phyloP scores from a whole-genome alignment of 1,284 basidiomycete species.

The Trichosporon faecale region DNA sequence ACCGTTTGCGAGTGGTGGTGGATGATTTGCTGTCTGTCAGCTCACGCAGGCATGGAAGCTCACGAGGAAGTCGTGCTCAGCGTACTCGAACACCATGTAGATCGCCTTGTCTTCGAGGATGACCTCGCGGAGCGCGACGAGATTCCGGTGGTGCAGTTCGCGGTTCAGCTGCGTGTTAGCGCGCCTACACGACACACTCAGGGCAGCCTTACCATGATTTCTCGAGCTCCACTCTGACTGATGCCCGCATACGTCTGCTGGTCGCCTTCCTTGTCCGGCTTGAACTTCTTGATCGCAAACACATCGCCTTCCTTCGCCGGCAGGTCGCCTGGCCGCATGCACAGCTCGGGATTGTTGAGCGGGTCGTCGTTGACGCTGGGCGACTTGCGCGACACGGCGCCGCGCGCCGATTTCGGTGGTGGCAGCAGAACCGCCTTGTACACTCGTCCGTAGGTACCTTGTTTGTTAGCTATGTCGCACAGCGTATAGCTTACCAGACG shows the following conservation, averaged over 20 bases:
- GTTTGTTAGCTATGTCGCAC: conserved; percentile 1
- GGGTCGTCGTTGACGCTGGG: conserved; percentile 27
- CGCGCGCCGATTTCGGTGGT: conserved; percentile 31
- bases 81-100: conserved; percentile 98
- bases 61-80: conserved; percentile 95
- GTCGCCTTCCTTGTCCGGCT: conserved; percentile 97
- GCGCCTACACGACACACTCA: not conserved
- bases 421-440: conserved; percentile 77
- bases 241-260: conserved; percentile 92
- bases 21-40: conserved; percentile 76
- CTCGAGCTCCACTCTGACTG: conserved; percentile 92
- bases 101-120: conserved; percentile 97
- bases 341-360: conserved; percentile 46
- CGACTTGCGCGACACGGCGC: conserved; percentile 31
- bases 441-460: conserved; percentile 92
- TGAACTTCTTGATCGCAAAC: conserved; percentile 99
- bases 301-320: conserved; percentile 62
- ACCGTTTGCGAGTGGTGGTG: conserved; percentile 92
- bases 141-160: conserved; percentile 88
- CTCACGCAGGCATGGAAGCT: conserved; percentile 36
- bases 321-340: conserved; percentile 58
- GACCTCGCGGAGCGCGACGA: conserved; percentile 87
- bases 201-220: conserved; percentile 76
- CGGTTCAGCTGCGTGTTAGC: conserved; percentile 70
- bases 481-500: conserved; percentile 57